Conservation (phyloP, 768 basidiomycete species). For the Xanthoconium stramineum region DNA sequence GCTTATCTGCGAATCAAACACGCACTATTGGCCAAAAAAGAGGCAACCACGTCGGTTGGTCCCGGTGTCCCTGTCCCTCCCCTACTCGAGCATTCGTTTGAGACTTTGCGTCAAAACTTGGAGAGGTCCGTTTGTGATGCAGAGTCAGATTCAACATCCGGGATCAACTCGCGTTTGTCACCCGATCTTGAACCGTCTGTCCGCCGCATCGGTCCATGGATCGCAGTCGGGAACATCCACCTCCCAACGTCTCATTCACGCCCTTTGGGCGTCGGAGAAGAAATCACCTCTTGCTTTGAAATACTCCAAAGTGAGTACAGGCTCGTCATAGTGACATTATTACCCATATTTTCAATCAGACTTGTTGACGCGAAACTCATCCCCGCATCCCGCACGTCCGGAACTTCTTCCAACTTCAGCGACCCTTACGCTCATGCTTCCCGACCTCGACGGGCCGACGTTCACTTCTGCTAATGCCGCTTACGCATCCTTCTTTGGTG, state of each 20-base stretch:
- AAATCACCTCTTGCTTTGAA: conserved; percentile 68
- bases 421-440: conserved; percentile 80
- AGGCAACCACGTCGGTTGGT: background rate
- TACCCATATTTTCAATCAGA: conserved; percentile 35
- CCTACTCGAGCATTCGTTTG: conserved; percentile 40
- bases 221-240: conserved; percentile 59
- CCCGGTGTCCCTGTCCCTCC: conserved; percentile 42
- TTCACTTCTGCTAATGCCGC: conserved; percentile 76
- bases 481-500: conserved; percentile 82
- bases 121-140: conserved; percentile 10
- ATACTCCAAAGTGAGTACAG: conserved; percentile 51
- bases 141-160: background rate
- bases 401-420: conserved; percentile 28
- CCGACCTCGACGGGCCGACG: conserved; percentile 61
- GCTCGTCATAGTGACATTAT: background rate
- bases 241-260: conserved; percentile 19
- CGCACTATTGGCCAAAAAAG: conserved; percentile 62
- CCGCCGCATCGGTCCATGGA: conserved; percentile 55
- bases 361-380: conserved; percentile 43
- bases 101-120: conserved; percentile 6
- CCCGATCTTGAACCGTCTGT: conserved; percentile 13
- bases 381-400: conserved; percentile 31
- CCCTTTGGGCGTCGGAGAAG: conserved; percentile 66
- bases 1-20: conserved; percentile 82
- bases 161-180: background rate